Base-by-base conservation (phyloP, 1,284 basidiomycete genomes). In the Irpex sp. region DNA sequence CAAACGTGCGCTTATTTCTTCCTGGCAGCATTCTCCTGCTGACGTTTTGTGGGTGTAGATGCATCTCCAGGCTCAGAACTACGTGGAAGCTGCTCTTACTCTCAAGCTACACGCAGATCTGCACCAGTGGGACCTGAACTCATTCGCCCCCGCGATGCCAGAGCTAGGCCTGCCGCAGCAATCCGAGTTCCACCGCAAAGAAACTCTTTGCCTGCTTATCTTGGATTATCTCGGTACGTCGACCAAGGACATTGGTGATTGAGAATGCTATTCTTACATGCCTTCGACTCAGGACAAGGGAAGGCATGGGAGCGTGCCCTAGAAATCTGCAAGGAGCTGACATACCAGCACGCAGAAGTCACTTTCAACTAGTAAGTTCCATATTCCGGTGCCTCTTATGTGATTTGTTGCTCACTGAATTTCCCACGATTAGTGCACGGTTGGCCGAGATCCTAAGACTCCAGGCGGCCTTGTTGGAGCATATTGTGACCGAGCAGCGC, bases 251-350 rank as follows among this genome's bases (percentile, higher is more conserved):
- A n/a, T 47, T 47, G 1, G 40, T 40, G 31, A 58, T 15, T 57
- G 21, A 21, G 21, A 21, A 58, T 19, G 7, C 9, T 54, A 37
- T 5, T 52, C 60, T 21, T 58, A 56, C 60, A 40, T 48, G 31
- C 51, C 48, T 51, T 51, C 13, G 40, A 64, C 58, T 40, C 67
- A 94, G 93, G 93, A 60, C 94, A 95, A 76, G 97, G 96, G 1
- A 95, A 97, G 72, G 96, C 97, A 3, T 98, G 95, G 87, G 97
- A 99, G 76, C 91, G 87, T 61, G 96, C 95, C 1, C 87, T 97
- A 59, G 92, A 94, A 65, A 92, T 98, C 61, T 97, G 94, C 78
- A 93, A 93, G 76, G 96, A 97, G 69, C 79, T 97, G 9, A 89
- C 89, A 9, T 83, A 81, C 65, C 93, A 97, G 71, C 95, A 97